Conservation (phyloP, 805 yeast species). For the Kluyveromyces nonfermentans region DNA sequence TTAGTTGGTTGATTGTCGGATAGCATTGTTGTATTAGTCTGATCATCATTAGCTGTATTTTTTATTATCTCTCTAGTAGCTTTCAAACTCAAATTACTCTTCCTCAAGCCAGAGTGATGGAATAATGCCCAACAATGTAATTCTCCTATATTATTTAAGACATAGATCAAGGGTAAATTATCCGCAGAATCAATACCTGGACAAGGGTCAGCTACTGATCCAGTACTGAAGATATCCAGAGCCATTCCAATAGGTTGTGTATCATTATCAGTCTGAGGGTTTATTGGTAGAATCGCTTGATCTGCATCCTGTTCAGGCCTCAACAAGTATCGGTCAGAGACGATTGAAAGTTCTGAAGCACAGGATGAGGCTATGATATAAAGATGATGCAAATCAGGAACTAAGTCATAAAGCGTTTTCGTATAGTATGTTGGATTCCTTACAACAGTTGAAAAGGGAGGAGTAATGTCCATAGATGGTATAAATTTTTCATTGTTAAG, state of each 20-base stretch:
- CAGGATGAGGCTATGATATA: slow-evolving; percentile 49
- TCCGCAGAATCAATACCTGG: slow-evolving; percentile 46
- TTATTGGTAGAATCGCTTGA: slow-evolving; percentile 66
- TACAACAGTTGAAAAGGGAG: slow-evolving; percentile 43
- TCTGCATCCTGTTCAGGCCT: slow-evolving; percentile 57
- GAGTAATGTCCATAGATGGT: slow-evolving; percentile 32
- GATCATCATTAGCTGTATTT: background rate
- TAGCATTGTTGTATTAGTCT: slow-evolving; percentile 2
- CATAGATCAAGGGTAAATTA: slow-evolving; percentile 59
- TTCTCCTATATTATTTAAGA: slow-evolving; percentile 53
- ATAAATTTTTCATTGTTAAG: slow-evolving; percentile 1
- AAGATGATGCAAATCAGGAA: slow-evolving; percentile 25
- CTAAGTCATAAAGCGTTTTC: slow-evolving; percentile 34
- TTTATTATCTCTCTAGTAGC: slow-evolving; percentile 1
- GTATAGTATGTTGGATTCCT: slow-evolving; percentile 41
- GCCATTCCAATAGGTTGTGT: slow-evolving; percentile 63
- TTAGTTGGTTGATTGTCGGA: slow-evolving; percentile 4
- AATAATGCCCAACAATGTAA: slow-evolving; percentile 58
- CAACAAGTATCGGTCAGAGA: slow-evolving; percentile 32
- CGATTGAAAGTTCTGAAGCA: slow-evolving; percentile 51
- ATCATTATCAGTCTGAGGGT: slow-evolving; percentile 55
- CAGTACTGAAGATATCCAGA: slow-evolving; percentile 44
- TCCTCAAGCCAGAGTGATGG: slow-evolving; percentile 42
- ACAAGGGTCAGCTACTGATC: slow-evolving; percentile 43
- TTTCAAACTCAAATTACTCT: slow-evolving; percentile 22